Base-by-base conservation (phyloP, 1,284 basidiomycete genomes). In the Anthracocystis panici-leucophaei region DNA sequence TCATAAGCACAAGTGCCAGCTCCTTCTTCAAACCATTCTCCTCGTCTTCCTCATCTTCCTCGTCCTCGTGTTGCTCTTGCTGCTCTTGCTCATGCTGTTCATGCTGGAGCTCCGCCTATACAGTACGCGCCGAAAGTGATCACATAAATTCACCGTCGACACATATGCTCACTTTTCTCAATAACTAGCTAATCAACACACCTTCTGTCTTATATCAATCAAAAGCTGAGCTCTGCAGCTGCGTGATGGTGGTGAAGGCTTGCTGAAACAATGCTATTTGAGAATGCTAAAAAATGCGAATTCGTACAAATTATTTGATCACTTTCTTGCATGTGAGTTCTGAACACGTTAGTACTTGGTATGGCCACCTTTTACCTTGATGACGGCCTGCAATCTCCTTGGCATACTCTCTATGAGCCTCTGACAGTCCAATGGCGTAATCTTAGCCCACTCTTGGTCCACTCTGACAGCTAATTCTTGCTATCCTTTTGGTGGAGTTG, bases 341-440 rank as follows among this genome's bases (percentile, higher is more conserved):
- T 12, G 16, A 55, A 21, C 21, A 23, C 42, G 27, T 42, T 20
- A 59, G 33, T 65, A 65, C 51, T 55, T 57, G 1, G 65, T 68
- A 55, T 52, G 44, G 23, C 59, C 55, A 21, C 65, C 65, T 51
- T 58, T 62, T 31, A 58, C 65, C 40, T 42, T 53, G 23, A 62
- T 52, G 41, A 62, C 65, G 9, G 54, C 59, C 45, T 40, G 3
- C 5, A 62, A 25, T 33, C 65, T 57, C 25, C n/a, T 21, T 40
- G 65, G 65, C 65, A 68, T 68, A 31, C 52, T 57, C 14, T 49
- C 54, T 35, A 68, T 52, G 50, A 62, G 59, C 8, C 20, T 42
- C 41, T 45, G 21, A 12, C 42, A 46, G n/a, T 50, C 40, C 16
- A 35, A 10, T 1, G 27, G 31, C 16, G 48, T 16, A 16, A 68